phyloP scores from a whole-genome alignment of 2,329 filamentous ascomycete species.

The Helicocarpus griseus region DNA sequence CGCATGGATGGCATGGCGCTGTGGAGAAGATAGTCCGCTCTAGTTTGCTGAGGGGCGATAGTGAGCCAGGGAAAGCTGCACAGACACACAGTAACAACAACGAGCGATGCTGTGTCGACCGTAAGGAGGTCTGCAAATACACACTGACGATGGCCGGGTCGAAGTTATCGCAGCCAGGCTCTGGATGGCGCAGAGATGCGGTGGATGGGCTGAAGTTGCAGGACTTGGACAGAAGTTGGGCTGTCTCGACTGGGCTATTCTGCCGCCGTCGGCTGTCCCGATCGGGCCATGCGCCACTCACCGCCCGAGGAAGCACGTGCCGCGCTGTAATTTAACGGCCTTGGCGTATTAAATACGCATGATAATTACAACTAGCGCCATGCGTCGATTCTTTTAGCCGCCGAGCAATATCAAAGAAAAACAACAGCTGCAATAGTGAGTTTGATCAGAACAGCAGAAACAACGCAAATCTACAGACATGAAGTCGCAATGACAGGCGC shows the following conservation, averaged over 20 bases:
- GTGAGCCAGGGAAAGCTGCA: background rate
- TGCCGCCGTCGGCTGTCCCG: background rate
- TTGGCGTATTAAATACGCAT: background rate
- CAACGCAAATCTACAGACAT: background rate
- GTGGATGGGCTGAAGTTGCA: background rate
- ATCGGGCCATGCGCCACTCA: background rate
- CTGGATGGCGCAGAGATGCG: background rate
- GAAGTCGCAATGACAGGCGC: slow-evolving; percentile 22
- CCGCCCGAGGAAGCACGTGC: background rate
- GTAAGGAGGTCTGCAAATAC: background rate
- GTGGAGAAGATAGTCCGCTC: background rate
- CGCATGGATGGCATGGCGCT: background rate
- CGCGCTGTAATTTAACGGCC: background rate
- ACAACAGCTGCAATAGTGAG: background rate
- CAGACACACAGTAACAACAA: background rate
- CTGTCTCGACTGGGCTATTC: background rate
- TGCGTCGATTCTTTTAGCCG: background rate
- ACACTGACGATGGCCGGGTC: too few species aligned
- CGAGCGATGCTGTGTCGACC: background rate
- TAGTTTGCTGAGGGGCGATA: background rate
- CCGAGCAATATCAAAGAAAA: background rate
- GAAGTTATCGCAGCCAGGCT: background rate
- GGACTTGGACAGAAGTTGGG: background rate
- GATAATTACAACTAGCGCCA: background rate
- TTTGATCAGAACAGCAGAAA: background rate